These are phyloP conservation scores for Biancaea sappan DNA, from an alignment of 306 rosid species.

Conservation along the genomic window DNA sequence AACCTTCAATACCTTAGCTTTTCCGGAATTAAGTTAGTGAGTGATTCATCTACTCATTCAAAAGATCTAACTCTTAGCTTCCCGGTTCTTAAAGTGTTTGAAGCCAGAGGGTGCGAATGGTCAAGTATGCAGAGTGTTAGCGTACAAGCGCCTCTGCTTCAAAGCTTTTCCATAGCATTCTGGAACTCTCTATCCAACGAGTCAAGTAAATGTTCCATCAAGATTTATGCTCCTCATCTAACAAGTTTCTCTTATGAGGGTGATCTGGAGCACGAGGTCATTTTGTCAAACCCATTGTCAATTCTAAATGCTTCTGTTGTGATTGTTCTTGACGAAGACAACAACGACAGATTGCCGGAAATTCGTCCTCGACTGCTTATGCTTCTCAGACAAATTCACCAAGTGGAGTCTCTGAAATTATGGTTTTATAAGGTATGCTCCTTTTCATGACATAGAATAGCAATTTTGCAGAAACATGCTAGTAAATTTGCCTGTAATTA, in stretches of 20 bases:
- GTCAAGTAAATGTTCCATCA: slow-evolving; percentile 31
- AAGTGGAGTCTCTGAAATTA: slow-evolving; percentile 36
- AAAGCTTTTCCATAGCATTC: slow-evolving; percentile 35
- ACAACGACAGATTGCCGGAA: not conserved
- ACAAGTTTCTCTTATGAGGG: slow-evolving; percentile 47
- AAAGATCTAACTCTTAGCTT: slow-evolving; percentile 37
- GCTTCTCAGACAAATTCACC: slow-evolving; percentile 38
- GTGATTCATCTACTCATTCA: slow-evolving; percentile 31
- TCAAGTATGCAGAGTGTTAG: slow-evolving; percentile 34
- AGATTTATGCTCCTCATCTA: slow-evolving; percentile 17
- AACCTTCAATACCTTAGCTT: slow-evolving; percentile 40
- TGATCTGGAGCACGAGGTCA: slow-evolving; percentile 34
- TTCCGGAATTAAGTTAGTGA: slow-evolving; percentile 36
- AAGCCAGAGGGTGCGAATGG: slow-evolving; percentile 51
- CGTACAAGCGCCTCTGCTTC: slow-evolving; percentile 40
- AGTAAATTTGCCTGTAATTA: not conserved
- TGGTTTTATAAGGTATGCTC: slow-evolving; percentile 47
- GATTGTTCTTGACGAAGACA: slow-evolving; percentile 41
- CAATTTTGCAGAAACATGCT: not conserved
- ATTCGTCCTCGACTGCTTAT: slow-evolving; percentile 3
- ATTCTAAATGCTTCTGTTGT: slow-evolving; percentile 43
- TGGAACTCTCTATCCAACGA: slow-evolving; percentile 32
- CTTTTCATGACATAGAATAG: slow-evolving; percentile 4
- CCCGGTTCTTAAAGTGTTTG: slow-evolving; percentile 47
- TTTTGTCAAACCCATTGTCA: slow-evolving; percentile 21